Base-by-base conservation (phyloP, 495 filamentous ascomycete genomes). In the Tetracladium marchalianum region DNA sequence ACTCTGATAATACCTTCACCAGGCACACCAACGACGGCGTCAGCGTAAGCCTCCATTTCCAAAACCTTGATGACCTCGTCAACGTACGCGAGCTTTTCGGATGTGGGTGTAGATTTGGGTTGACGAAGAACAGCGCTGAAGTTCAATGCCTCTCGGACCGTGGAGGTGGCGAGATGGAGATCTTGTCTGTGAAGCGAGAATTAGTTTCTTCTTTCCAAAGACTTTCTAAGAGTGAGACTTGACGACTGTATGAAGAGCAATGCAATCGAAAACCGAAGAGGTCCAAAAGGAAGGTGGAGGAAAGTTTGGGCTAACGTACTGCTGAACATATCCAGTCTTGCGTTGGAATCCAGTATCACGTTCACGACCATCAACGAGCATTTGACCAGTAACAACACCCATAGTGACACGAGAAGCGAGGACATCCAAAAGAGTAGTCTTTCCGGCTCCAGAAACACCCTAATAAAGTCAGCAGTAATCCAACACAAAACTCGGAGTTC, bases 321-420 rank as follows among this genome's bases (percentile, higher is more conserved):
- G 90, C 55, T 96, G 87, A 15, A 92, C 90, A 56, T 95, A 96
- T 33, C 90, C 90, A 2, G 88, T 94, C 69, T 92, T 93, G 35
- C 89, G 82, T 58, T 92, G 87, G 73, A 95, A 95, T 0, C 84
- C 87, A 16, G 75, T 72, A 57, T 93, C 85, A 31, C 83, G 75
- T 41, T 71, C 76, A 15, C 69, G 71, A 3, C 87, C 89, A 56
- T 94, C 84, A 5, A 95, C 85, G 4, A 90, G 69, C 80, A 90
- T 89, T 47, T 90, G 78, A 27, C 89, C 89, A 15, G 76, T 80
- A 39, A 95, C 82, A n/a, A 93, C 83, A 55, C 89, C 89, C 76
- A 89, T 87, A 0, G 84, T 86, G 31, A 81, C 84, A 62, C 89
- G 81, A 50, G 78, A 79, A 27, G 87, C 87, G 42, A 87, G 63